A percentile compares a stretch with the other conserved stretches of the same genome.
Evolutionary conservation across 192 early-diverging fungal species (phyloP).

Genomic region (Funneliformis mosseae): DNA sequence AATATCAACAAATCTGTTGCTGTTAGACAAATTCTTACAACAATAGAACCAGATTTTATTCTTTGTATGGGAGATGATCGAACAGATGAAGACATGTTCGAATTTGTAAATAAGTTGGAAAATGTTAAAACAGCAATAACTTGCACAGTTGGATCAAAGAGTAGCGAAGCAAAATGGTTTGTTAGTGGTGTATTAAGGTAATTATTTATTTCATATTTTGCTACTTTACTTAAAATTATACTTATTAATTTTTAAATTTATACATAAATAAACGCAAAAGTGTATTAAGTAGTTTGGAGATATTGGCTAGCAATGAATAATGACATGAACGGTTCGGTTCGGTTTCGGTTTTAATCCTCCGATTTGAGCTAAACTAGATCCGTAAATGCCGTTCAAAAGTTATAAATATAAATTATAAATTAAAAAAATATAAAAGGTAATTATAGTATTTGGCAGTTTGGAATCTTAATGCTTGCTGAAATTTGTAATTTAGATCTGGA

Average conservation of each 20-base stretch:
- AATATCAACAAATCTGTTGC: slow-evolving; percentile 70
- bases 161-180: slow-evolving; percentile 58
- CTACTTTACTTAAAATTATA: neutral
- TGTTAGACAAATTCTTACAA: slow-evolving; percentile 60
- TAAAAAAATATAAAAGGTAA: no score
- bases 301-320: neutral
- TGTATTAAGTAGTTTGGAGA: neutral
- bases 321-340: no score
- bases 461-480: no score
- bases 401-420: no score
- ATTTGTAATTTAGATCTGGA: no score
- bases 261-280: neutral
- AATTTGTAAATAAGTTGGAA: slow-evolving; percentile 52
- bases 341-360: no score
- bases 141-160: slow-evolving; percentile 58
- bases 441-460: no score
- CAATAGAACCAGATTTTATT: slow-evolving; percentile 68
- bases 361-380: no score
- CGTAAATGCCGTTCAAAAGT: no score
- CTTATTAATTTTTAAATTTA: neutral
- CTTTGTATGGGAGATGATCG: slow-evolving; percentile 77
- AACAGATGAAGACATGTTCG: slow-evolving; percentile 83
- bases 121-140: slow-evolving; percentile 43
- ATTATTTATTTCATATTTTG: neutral
- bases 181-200: slow-evolving; percentile 47